A percentile compares a stretch with the other conserved stretches of the same genome.
These are phyloP conservation scores for Fagopyrum esculentum DNA, from an alignment of 148 eudicot genomes.

Conservation along the genomic window DNA sequence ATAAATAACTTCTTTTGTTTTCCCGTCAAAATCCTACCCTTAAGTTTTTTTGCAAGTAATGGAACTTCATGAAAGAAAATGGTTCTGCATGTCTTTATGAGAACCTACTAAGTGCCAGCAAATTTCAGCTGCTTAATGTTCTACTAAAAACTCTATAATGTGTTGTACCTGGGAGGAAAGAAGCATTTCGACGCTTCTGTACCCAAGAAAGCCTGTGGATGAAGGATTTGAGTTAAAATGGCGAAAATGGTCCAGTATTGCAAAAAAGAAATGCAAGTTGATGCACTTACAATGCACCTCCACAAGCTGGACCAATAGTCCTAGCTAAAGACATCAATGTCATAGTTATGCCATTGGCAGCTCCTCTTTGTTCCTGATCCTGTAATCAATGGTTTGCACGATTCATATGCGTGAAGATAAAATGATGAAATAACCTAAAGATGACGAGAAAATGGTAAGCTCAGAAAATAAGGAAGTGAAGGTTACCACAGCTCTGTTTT, in stretches of 20 bases:
- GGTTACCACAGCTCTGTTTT: slow-evolving; percentile 81
- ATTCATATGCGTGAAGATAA: neutral
- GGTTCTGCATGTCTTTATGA: no score
- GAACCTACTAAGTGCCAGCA: no score
- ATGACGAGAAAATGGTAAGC: neutral
- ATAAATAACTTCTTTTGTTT: no score
- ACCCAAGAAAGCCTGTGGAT: slow-evolving; percentile 33
- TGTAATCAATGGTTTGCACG: slow-evolving; percentile 12
- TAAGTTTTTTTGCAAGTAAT: no score
- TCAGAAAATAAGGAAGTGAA: neutral
- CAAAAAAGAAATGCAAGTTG: neutral
- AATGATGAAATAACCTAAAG: neutral
- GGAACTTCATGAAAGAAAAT: no score
- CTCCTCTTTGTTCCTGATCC: slow-evolving; percentile 87
- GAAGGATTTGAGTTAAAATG: neutral
- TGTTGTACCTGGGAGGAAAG: slow-evolving; percentile 31
- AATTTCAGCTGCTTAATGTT: no score
- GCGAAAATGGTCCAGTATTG: neutral
- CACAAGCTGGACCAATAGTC: slow-evolving; percentile 71
- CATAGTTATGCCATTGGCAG: slow-evolving; percentile 84
- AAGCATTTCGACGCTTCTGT: slow-evolving; percentile 27
- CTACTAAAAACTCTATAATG: no score
- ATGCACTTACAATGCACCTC: slow-evolving; percentile 62
- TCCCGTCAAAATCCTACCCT: no score
- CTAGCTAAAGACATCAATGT: slow-evolving; percentile 64